Conservation (phyloP, 768 basidiomycete species). For the Suillus placidus region DNA sequence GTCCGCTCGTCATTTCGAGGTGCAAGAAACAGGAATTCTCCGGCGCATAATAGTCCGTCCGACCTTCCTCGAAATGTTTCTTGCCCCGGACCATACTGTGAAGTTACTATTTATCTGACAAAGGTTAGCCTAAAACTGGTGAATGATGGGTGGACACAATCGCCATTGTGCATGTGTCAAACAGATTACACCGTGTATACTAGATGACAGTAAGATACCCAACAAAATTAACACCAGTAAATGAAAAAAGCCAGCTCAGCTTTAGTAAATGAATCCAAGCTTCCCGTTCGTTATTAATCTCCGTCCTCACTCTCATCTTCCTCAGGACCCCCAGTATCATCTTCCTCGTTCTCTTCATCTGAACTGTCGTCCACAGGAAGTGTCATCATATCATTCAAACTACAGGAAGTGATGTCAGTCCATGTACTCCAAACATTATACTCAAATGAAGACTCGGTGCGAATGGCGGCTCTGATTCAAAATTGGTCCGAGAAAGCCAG, state of each 20-base stretch:
- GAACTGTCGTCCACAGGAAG: conserved; percentile 40
- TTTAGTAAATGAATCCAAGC: neutral
- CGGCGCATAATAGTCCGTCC: neutral
- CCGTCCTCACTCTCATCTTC: neutral
- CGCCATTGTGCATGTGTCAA: neutral
- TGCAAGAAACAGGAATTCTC: neutral
- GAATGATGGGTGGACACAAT: neutral
- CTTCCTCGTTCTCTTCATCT: conserved; percentile 14
- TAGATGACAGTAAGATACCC: conserved; percentile 1
- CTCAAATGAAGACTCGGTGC: neutral
- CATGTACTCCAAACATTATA: neutral
- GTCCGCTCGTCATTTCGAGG: neutral
- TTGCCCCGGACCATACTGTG: neutral
- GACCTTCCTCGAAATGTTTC: neutral
- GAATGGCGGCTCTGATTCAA: neutral
- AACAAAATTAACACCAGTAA: neutral
- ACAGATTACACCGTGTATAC: neutral
- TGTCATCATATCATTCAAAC: conserved; percentile 76
- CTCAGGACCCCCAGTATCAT: neutral
- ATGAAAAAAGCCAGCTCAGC: neutral
- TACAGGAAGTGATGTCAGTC: conserved; percentile 26
- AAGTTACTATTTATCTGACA: neutral
- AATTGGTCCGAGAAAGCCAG: neutral
- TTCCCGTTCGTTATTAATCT: neutral
- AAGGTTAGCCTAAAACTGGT: neutral